phyloP scores from a whole-genome alignment of 1,284 basidiomycete species.

The Pascua sp. region DNA sequence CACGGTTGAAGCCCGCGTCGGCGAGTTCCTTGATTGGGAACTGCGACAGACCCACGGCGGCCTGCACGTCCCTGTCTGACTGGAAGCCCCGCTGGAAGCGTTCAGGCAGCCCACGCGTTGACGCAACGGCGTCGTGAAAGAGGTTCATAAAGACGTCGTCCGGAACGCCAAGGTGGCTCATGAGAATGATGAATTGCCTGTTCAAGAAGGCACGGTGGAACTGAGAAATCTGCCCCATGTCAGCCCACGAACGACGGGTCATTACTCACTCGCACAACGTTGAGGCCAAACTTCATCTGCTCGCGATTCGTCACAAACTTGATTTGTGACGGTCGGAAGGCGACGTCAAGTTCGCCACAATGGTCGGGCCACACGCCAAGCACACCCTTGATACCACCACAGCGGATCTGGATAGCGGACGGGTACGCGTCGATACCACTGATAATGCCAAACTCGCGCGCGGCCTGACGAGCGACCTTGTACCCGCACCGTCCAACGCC shows the following conservation, averaged over 20 bases:
- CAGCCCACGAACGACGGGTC: not conserved
- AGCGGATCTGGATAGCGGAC: constrained; percentile 30
- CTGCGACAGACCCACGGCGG: not conserved
- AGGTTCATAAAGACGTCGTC: constrained; percentile 14
- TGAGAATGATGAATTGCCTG: constrained; percentile 27
- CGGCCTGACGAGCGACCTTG: constrained; percentile 19
- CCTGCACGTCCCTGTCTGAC: constrained; percentile 7
- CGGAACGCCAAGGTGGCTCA: constrained; percentile 23
- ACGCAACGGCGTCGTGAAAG: constrained; percentile 14
- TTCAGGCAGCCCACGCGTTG: constrained; percentile 11
- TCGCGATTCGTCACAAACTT: constrained; percentile 20
- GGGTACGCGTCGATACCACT: constrained; percentile 12
- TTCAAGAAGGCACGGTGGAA: constrained; percentile 26
- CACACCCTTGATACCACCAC: constrained; percentile 32
- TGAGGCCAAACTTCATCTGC: constrained; percentile 16
- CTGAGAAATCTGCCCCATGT: constrained; percentile 17
- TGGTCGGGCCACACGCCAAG: constrained; percentile 25
- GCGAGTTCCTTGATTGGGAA: constrained; percentile 25
- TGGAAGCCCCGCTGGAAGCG: constrained; percentile 7
- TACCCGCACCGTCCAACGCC: constrained; percentile 26
- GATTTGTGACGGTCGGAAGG: constrained; percentile 24
- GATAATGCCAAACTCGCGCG: constrained; percentile 16
- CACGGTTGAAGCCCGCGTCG: constrained; percentile 21
- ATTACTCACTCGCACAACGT: constrained; percentile 18
- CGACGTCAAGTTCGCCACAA: constrained; percentile 11